Percentiles rank a stretch among this genome's conserved stretches.
Evolutionary conservation across 495 filamentous ascomycete genomes (phyloP).

Genomic region (Ramalina intermedia): DNA sequence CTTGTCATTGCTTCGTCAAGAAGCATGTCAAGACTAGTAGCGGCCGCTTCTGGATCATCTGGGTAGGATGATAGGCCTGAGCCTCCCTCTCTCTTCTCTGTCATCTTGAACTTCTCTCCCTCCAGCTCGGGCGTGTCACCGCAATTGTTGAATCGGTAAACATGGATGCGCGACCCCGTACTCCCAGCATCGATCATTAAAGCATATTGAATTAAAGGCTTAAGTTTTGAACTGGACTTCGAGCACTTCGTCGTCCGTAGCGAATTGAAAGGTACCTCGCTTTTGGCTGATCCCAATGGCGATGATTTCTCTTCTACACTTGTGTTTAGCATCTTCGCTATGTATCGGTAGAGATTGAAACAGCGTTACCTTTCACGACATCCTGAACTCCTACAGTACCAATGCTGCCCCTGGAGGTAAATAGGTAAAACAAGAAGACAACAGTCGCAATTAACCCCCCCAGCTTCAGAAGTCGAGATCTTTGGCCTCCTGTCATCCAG

Average conservation of each 20-base stretch:
- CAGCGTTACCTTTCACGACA: conserved; percentile 25
- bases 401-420: conserved; percentile 40
- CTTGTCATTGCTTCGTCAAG: conserved; percentile 69
- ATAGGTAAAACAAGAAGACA: conserved; percentile 59
- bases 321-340: background rate
- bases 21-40: conserved; percentile 74
- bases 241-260: conserved; percentile 53
- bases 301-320: background rate
- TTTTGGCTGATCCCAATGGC: background rate
- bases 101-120: conserved; percentile 80
- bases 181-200: conserved; percentile 98
- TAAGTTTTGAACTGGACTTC: conserved; percentile 64
- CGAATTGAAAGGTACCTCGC: conserved; percentile 5
- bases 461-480: conserved; percentile 68
- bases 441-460: conserved; percentile 62
- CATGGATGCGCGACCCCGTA: conserved; percentile 93
- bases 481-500: conserved; percentile 57
- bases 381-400: conserved; percentile 22
- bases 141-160: conserved; percentile 98
- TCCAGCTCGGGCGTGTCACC: conserved; percentile 90
- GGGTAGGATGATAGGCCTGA: conserved; percentile 79
- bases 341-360: background rate
- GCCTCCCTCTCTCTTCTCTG: conserved; percentile 57
- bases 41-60: conserved; percentile 71
- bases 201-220: conserved; percentile 91